Evolutionary conservation across 106 monocot species (phyloP), one percentile per base, ranked within the genome.

Genomic region (Alisma plantagoaquatica): DNA sequence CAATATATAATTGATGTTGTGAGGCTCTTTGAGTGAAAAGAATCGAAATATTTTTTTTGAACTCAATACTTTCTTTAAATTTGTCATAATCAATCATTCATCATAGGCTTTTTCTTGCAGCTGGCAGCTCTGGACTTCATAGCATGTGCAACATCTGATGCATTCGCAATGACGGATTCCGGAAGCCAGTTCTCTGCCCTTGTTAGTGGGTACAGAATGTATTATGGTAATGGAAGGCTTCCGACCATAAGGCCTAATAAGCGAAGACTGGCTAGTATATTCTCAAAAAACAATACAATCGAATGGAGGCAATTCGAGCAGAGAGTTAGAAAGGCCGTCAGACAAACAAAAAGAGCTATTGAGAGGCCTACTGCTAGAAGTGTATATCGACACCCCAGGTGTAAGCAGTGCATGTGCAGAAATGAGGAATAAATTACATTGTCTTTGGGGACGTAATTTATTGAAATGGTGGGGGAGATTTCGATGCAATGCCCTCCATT

Each of bases 121-220:
- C 51, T 90, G 48, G 98, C 98, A 35, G 90, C 98, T 33, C 54
- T 98, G 49, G 98, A 98, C 57, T 98, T 98, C 65, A 90, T 98
- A 57, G 85, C 70, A 33, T 98, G 82, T 67, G 73, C 82, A 19
- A 82, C 85, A 54, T 81, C 98, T 0, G 90, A 98, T 62, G 79
- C 75, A 51, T 98, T 98, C 79, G 81, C 90, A 6, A 98, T 98
- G 85, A 90, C 98, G 8, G 98, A 98, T 46, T 77, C 90, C 12
- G 98, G 98, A 15, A 98, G 98, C 71, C 98, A 98, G 62, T 50
- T 98, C 14, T 90, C 98, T 8, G 82, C 98, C 26, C 77, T 98
- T 30, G 90, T 98, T 60, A 69, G 77, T 55, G 98, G 98, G 17
- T 86, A 76, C 29, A 75, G 98, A n/a, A 82, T 90, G 75, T 98